Evolutionary conservation across 1,284 basidiomycete species (phyloP), one percentile per base, ranked within the genome.

Genomic region (Apiotrichum brassicae): DNA sequence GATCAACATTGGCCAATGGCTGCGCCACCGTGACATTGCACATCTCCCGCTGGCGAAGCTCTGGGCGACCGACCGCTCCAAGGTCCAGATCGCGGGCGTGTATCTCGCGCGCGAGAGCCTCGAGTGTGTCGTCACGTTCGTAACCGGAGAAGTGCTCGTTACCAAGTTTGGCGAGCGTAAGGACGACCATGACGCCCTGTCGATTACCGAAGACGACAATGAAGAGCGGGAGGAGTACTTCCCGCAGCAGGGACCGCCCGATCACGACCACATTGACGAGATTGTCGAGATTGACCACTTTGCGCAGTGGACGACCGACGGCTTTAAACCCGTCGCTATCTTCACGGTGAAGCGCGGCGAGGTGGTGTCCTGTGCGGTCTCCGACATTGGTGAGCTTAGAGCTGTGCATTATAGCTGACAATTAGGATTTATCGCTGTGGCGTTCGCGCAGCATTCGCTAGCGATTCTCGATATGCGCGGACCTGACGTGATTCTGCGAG

Each of bases 371-470:
- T 81, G 76, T 60, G 81, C 82, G 3, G 68, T 86, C 14, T 83
- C 83, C 1, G 82, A 87, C 65, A 79, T 84, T 47, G 86, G 84
- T 85, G 60, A 61, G 79, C n/a, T 23, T 14, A 14, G 5, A 2
- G 25, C 19, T 16, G 2, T 44, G n/a, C n/a, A n/a, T n/a, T 30
- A 14, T 30, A 30, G n/a, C 19, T 50, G 7, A 35, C 26, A 37
- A 23, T 25, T 58, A 86, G 87, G 87, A 3, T 87, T 91, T 65
- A 71, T 87, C 33, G 84, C 86, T 1, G 76, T 82, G 2, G 81
- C 82, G 1, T 87, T 84, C 63, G 65, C 70, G 6, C 78, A 79
- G 46, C 82, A 81, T 3, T 76, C 78, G 3, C 53, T 90, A 18
- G 72, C 80, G 22, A 71, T 89, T 26, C 65, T 88, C 18, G 84